phyloP scores from a whole-genome alignment of 2,329 filamentous ascomycete species.

The Sarocladium kiliense region DNA sequence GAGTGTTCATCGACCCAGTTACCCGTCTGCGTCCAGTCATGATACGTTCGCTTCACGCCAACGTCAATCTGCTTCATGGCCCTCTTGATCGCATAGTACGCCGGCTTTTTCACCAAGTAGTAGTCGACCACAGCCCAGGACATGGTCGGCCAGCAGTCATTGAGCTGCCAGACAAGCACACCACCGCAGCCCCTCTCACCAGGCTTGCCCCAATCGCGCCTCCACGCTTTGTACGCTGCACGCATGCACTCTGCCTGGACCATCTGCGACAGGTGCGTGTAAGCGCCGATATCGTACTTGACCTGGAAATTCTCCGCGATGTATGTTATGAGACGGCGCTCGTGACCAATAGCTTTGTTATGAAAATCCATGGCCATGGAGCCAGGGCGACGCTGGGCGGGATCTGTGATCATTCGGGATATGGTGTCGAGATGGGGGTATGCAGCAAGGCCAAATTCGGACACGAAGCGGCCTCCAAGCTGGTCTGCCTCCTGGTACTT shows the following conservation, averaged over 20 bases:
- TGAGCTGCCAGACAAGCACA: slow-evolving; percentile 64
- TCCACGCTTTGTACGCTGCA: slow-evolving; percentile 50
- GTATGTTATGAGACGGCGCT: slow-evolving; percentile 69
- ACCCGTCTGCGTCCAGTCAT: slow-evolving; percentile 33
- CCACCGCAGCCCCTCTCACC: slow-evolving; percentile 56
- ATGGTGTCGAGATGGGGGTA: slow-evolving; percentile 65
- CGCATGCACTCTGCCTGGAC: slow-evolving; percentile 49
- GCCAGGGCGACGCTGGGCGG: slow-evolving; percentile 53
- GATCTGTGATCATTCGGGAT: slow-evolving; percentile 53
- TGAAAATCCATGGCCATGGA: slow-evolving; percentile 74
- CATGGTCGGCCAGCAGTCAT: slow-evolving; percentile 65
- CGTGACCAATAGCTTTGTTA: slow-evolving; percentile 77
- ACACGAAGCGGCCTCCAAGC: slow-evolving; percentile 70
- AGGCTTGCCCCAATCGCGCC: slow-evolving; percentile 56
- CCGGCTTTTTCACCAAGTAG: slow-evolving; percentile 60
- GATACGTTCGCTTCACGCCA: slow-evolving; percentile 42
- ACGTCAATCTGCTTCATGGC: slow-evolving; percentile 57
- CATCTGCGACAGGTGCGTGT: slow-evolving; percentile 65
- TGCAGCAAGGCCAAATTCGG: slow-evolving; percentile 76
- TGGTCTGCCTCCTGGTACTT: slow-evolving; percentile 72
- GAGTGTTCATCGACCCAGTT: slow-evolving; percentile 15
- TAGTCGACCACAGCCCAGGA: slow-evolving; percentile 62
- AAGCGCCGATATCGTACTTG: slow-evolving; percentile 57
- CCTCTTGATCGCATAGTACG: slow-evolving; percentile 44
- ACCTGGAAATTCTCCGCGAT: slow-evolving; percentile 67